phyloP scores from a whole-genome alignment of 371 early-diverging fungal species.

The Parasitella parasitica region DNA sequence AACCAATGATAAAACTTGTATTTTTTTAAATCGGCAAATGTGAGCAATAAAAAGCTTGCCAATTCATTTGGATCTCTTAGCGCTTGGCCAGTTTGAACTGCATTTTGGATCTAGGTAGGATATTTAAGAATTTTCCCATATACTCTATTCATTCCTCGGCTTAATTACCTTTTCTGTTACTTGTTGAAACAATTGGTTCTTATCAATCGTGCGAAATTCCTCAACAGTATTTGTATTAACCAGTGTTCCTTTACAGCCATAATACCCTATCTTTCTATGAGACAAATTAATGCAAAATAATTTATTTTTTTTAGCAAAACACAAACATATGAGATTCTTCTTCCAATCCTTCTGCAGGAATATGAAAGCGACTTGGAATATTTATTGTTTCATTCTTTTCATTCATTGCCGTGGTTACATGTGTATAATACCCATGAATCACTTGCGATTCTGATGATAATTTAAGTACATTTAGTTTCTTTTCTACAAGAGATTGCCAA shows the following conservation, averaged over 20 bases:
- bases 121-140: not conserved
- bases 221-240: constrained; percentile 92
- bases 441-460: constrained; percentile 64
- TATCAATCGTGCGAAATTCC: constrained; percentile 82
- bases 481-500: constrained; percentile 81
- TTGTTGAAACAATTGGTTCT: constrained; percentile 62
- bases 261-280: constrained; percentile 11
- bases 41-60: constrained; percentile 68
- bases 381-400: constrained; percentile 9
- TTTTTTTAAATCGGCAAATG: constrained; percentile 93
- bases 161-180: constrained; percentile 57
- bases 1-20: constrained; percentile 94
- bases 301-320: too few species aligned
- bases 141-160: not conserved
- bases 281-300: not conserved
- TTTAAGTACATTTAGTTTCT: constrained; percentile 79
- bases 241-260: constrained; percentile 57
- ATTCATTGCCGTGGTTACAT: constrained; percentile 40
- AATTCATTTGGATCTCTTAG: constrained; percentile 61
- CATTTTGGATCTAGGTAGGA: constrained; percentile 61
- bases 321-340: constrained; percentile 20
- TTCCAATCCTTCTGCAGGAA: constrained; percentile 39
- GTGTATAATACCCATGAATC: constrained; percentile 67
- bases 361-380: constrained; percentile 29
- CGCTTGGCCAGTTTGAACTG: constrained; percentile 67